Evolutionary conservation across 1,139 yeast species (phyloP), one percentile per base, ranked within the genome.

Genomic region (Magnusiomyces suaveolens): DNA sequence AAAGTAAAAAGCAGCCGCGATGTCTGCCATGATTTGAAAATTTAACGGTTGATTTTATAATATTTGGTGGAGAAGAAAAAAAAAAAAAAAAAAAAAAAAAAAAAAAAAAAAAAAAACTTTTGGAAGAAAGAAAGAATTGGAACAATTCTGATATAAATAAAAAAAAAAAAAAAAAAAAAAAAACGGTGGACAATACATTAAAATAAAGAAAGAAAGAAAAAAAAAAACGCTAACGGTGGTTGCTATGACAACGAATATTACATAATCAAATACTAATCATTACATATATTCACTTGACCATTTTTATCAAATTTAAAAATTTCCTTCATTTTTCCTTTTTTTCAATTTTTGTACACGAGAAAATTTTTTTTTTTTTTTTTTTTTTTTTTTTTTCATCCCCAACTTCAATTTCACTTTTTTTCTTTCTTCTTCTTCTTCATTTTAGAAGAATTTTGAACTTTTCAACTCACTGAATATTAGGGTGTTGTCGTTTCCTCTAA

Each of bases 401-500:
- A 36, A 8, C 36, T 12, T 29, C 12, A 8, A 8, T 29, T 29
- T 29, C 6, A 29, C 36, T 12, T 12, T 12, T 12, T 29, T 29
- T 29, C 12, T 29, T 29, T 8, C 20, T 32, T 47, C 32, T 48
- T 38, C 25, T 49, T 49, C 24, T 41, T 39, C 32, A 16, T 18
- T 20, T 33, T 23, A 16, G 16, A 14, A 18, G 29, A 14, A n/a
- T 47, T 33, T n/a, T 32, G 33, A 16, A 24, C 4, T 48, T 48
- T 41, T 23, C 29, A 18, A n/a, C 36, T 26, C n/a, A 41, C 46
- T 38, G 29, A 24, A 10, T 43, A 36, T n/a, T 50, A 57, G 77
- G 63, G 64, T 63, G 57, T 61, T 54, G 64, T 60, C 56, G 59
- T 62, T 63, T 63, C 64, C 63, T 58, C 43, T 48, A 23, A 43